A percentile compares a stretch with the other conserved stretches of the same genome.
phyloP scores from a whole-genome alignment of 768 basidiomycete genomes.

The Russula sp. region DNA sequence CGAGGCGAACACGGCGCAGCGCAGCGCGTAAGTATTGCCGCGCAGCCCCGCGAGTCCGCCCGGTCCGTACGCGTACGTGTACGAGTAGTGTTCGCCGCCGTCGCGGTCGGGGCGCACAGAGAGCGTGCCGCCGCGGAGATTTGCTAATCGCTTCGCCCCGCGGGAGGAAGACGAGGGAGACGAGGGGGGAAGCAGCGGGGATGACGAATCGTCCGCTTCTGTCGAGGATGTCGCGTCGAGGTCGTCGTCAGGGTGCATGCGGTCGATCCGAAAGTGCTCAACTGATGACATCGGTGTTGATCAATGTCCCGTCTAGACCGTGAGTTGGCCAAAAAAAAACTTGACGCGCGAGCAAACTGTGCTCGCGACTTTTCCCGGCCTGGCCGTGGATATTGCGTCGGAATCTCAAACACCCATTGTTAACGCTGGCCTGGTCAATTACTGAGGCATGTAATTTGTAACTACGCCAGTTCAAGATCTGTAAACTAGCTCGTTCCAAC shows the following conservation, averaged over 20 bases:
- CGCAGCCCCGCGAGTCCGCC: constrained; percentile 55
- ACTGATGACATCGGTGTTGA: not conserved
- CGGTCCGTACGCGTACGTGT: constrained; percentile 69
- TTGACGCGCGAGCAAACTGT: not conserved
- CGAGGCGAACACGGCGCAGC: constrained; percentile 68
- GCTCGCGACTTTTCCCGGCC: not conserved
- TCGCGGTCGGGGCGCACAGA: constrained; percentile 17
- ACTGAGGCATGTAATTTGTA: no score
- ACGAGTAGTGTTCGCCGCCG: constrained; percentile 39
- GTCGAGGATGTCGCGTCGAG: not conserved
- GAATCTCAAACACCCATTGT: no score
- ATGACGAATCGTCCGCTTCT: constrained; percentile 11
- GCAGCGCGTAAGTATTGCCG: constrained; percentile 55
- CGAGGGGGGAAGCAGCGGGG: constrained; percentile 9
- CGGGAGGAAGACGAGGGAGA: not conserved
- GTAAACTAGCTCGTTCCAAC: no score
- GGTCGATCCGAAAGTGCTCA: not conserved
- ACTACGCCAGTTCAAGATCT: no score
- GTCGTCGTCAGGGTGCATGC: not conserved
- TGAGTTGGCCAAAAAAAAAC: not conserved
- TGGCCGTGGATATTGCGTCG: no score
- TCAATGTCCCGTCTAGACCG: no score
- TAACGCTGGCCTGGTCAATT: no score
- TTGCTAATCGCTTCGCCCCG: not conserved
- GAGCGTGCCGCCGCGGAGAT: constrained; percentile 17